Percentiles rank a stretch among this genome's conserved stretches.
phyloP scores from a whole-genome alignment of 129 eudicot genomes.

The Pittosporum tobira region DNA sequence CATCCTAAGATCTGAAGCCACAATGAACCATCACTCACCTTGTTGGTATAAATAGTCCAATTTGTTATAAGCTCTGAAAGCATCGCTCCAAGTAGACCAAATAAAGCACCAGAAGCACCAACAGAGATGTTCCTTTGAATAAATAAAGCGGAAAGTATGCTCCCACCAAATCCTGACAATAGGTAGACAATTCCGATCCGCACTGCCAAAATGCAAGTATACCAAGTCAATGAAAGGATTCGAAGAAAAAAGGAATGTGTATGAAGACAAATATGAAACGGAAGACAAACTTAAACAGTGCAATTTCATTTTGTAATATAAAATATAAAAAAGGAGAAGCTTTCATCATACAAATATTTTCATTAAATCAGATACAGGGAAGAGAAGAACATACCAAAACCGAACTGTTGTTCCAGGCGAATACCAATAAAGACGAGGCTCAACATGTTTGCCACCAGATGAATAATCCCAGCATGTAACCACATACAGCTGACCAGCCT shows the following conservation, averaged over 20 bases:
- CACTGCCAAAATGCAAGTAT: conserved; percentile 30
- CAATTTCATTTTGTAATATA: too few species aligned
- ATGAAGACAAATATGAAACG: not conserved
- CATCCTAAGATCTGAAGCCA: not conserved
- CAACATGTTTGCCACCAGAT: conserved; percentile 70
- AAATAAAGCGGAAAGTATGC: conserved; percentile 56
- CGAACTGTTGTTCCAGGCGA: conserved; percentile 87
- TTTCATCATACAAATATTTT: too few species aligned
- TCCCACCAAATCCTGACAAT: conserved; percentile 81
- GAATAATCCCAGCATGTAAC: conserved; percentile 89
- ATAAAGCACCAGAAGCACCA: conserved; percentile 94
- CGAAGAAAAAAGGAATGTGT: too few species aligned
- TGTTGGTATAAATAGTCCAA: conserved; percentile 78
- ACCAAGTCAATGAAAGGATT: not conserved
- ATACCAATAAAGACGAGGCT: conserved; percentile 74
- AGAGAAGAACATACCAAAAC: conserved; percentile 44
- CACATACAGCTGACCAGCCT: conserved; percentile 68
- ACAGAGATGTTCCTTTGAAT: conserved; percentile 50
- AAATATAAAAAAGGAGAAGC: too few species aligned
- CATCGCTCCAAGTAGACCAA: conserved; percentile 94
- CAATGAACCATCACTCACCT: conserved; percentile 26
- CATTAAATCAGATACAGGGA: not conserved
- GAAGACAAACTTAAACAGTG: too few species aligned
- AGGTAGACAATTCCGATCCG: conserved; percentile 72
- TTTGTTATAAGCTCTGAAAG: conserved; percentile 79